Evolutionary conservation across 306 rosid species (phyloP).

Genomic region (Prunus armeniaca): DNA sequence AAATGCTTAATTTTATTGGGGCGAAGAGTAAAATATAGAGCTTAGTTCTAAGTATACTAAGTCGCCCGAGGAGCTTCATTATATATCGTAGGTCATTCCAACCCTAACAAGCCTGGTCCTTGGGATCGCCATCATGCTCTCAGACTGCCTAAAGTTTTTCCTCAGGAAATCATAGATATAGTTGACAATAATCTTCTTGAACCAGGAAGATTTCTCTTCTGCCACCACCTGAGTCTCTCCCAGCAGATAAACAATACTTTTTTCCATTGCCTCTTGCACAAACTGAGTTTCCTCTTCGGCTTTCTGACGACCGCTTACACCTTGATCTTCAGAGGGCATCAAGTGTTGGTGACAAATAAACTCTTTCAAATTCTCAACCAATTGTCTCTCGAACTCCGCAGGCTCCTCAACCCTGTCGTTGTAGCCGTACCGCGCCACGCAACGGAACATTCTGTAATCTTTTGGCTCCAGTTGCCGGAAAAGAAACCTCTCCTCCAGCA

Average conservation of each 20-base stretch:
- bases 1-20: neutral
- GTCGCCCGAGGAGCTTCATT: neutral
- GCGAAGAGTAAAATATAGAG: neutral
- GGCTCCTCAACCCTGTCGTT: conserved; percentile 45
- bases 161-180: conserved; percentile 60
- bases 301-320: neutral
- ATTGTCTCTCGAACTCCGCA: conserved; percentile 44
- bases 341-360: conserved; percentile 42
- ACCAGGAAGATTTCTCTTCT: conserved; percentile 44
- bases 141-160: conserved; percentile 66
- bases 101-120: conserved; percentile 60
- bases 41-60: too few relatives aligned
- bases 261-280: conserved; percentile 53
- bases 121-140: conserved; percentile 43
- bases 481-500: conserved; percentile 59
- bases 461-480: conserved; percentile 61
- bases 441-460: conserved; percentile 55
- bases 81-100: conserved; percentile 49
- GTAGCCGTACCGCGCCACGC: conserved; percentile 75
- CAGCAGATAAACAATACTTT: conserved; percentile 64
- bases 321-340: conserved; percentile 24
- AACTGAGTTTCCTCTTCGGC: conserved; percentile 51
- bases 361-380: conserved; percentile 51
- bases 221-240: conserved; percentile 75
- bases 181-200: conserved; percentile 63